A percentile compares a stretch with the other conserved stretches of the same genome.
Evolutionary conservation across 257 asterid genomes (phyloP).

Genomic region (Nicotiana attenuata): DNA sequence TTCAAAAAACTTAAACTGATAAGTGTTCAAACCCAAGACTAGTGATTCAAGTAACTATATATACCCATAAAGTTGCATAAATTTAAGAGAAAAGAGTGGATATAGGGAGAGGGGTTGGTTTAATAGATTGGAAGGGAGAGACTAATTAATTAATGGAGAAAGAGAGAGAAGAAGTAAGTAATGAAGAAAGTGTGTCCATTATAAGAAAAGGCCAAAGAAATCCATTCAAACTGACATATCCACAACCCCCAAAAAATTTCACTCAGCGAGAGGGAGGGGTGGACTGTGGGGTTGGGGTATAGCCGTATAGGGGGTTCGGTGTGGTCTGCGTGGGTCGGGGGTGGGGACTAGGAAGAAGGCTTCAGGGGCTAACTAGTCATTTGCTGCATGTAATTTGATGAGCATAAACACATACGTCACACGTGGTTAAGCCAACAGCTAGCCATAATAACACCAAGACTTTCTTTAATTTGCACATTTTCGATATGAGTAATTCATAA

Average conservation of each 20-base stretch:
- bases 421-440: conserved; percentile 23
- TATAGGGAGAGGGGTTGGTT: background rate
- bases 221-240: conserved; percentile 16
- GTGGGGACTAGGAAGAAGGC: background rate
- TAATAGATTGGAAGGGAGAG: background rate
- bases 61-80: background rate
- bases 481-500: too few species aligned
- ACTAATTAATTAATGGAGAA: background rate
- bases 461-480: background rate
- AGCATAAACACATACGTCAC: conserved; percentile 17
- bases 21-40: conserved; percentile 17
- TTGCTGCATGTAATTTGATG: conserved; percentile 17
- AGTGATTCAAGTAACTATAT: conserved; percentile 16
- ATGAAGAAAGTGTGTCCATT: background rate
- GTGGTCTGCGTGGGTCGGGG: background rate
- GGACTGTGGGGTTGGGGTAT: background rate
- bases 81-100: too few species aligned
- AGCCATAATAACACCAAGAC: conserved; percentile 16
- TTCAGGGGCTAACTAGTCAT: background rate
- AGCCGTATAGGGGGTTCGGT: background rate
- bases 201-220: too few species aligned
- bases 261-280: background rate
- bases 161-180: background rate
- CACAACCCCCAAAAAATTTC: conserved; percentile 6
- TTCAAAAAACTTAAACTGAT: background rate